Base-by-base conservation (phyloP, 2,329 filamentous ascomycete genomes). In the Hymenoscyphus fructigenus region DNA sequence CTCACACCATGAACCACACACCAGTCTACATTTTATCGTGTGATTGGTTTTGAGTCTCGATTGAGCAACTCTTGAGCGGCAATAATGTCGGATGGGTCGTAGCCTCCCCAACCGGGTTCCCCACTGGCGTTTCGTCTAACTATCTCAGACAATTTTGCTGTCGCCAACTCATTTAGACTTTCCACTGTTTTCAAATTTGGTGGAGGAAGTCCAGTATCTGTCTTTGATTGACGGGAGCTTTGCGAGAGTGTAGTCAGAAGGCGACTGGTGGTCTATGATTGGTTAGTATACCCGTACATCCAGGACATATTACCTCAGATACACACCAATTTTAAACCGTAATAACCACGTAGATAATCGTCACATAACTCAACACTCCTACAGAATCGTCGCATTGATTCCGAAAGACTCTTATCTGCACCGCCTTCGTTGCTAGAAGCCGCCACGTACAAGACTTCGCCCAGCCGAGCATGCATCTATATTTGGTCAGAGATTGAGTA, bases 301-400 rank as follows among this genome's bases (percentile, higher is more conserved):
- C 20, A 23, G 29, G 5, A 63, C 29, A 10, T 32, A 26, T 41
- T 47, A 44, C 47, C 15, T 53, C 34, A 29, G 23, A 57, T 14
- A 73, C 85, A 73, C 78, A 93, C 89, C 77, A 93, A 77, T 76
- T 94, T 95, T 66, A 99, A 80, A 6, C 95, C 95, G 77, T 97
- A 98, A 76, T 93, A 96, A 0, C 93, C 95, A 67, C 95, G 88
- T 67, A 98, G 78, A 76, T 97, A 98, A 75, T 93, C 88, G 72
- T 97, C 91, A 74, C 95, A 98, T 61, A 99, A 85, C 79, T 99
- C 95, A 69, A 98, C 87, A 74, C 93, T 95, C 72, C 95, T 87
- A 73, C 47, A 71, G 65, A 17, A 72, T 60, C 55, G 50, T 34
- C 41, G 63, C 65, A 61, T 68, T 34, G 61, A 88, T 75, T 93